Evolutionary conservation across 2,329 filamentous ascomycete species (phyloP).

Genomic region (Aureobasidium sp.): DNA sequence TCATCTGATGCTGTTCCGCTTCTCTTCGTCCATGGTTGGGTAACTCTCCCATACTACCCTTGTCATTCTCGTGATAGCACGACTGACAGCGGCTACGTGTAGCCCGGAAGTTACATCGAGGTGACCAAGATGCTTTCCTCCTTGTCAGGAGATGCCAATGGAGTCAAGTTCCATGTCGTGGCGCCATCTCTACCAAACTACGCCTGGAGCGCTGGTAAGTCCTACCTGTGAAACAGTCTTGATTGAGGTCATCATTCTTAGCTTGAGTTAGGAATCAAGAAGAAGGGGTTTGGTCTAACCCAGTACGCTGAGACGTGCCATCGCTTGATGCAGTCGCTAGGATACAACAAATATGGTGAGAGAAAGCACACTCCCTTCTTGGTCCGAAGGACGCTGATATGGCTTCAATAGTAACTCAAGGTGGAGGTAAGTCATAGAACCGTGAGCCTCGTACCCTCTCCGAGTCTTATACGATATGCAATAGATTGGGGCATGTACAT

Average conservation of each 20-base stretch:
- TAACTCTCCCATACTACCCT: not conserved
- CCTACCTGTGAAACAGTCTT: not conserved
- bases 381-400: not conserved
- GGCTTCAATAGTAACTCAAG: conserved; percentile 40
- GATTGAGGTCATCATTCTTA: not conserved
- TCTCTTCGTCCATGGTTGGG: conserved; percentile 60
- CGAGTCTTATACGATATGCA: not conserved
- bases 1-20: conserved; percentile 52
- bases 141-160: conserved; percentile 32
- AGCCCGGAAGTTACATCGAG: conserved; percentile 63
- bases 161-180: conserved; percentile 47
- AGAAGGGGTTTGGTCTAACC: conserved; percentile 51
- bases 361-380: not conserved
- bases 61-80: not conserved
- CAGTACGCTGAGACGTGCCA: conserved; percentile 60
- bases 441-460: too few relatives aligned
- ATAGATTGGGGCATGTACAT: conserved; percentile 62
- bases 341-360: conserved; percentile 53
- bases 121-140: conserved; percentile 53
- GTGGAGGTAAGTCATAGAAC: conserved; percentile 37
- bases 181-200: conserved; percentile 51
- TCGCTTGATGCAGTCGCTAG: conserved; percentile 61
- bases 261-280: conserved; percentile 32
- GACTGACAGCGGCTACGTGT: not conserved
- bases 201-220: conserved; percentile 39